Percentiles rank a stretch among this genome's conserved stretches.
Evolutionary conservation across 1,139 yeast species (phyloP).

Genomic region (Magnusiomyces paraingens): DNA sequence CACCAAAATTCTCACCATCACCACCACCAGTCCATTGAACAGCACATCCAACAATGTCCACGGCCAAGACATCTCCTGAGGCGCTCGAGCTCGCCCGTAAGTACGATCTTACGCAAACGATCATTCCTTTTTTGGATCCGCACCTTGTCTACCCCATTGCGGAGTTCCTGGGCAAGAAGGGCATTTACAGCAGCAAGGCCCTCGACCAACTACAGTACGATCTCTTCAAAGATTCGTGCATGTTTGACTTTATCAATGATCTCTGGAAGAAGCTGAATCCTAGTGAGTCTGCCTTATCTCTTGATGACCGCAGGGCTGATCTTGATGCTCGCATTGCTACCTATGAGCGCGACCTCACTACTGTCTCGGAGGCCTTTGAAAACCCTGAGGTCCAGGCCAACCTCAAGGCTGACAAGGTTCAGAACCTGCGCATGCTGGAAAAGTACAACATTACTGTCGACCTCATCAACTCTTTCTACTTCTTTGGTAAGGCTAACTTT

Average conservation of each 20-base stretch:
- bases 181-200: slow-evolving; percentile 40
- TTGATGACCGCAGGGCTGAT: slow-evolving; percentile 36
- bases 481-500: slow-evolving; percentile 53
- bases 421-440: slow-evolving; percentile 41
- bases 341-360: slow-evolving; percentile 35
- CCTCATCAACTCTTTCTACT: slow-evolving; percentile 46
- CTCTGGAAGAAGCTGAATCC: slow-evolving; percentile 40
- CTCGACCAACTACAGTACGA: slow-evolving; percentile 45
- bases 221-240: slow-evolving; percentile 48
- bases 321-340: slow-evolving; percentile 37
- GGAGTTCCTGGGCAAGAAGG: slow-evolving; percentile 42
- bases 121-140: slow-evolving; percentile 52
- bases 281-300: slow-evolving; percentile 32
- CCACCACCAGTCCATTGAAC: neutral
- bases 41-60: slow-evolving; percentile 3
- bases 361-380: slow-evolving; percentile 42
- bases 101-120: slow-evolving; percentile 47
- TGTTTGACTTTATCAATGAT: slow-evolving; percentile 44
- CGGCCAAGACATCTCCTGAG: slow-evolving; percentile 8
- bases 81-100: slow-evolving; percentile 18
- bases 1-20: neutral
- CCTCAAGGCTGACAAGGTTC: slow-evolving; percentile 47
- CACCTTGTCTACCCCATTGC: slow-evolving; percentile 49
- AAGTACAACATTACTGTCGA: slow-evolving; percentile 42
- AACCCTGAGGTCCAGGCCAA: slow-evolving; percentile 43